A percentile compares a stretch with the other conserved stretches of the same genome.
These are phyloP conservation scores for Nitzschia sp. DNA, from an alignment of 108 stramenopile species.

Conservation along the genomic window DNA sequence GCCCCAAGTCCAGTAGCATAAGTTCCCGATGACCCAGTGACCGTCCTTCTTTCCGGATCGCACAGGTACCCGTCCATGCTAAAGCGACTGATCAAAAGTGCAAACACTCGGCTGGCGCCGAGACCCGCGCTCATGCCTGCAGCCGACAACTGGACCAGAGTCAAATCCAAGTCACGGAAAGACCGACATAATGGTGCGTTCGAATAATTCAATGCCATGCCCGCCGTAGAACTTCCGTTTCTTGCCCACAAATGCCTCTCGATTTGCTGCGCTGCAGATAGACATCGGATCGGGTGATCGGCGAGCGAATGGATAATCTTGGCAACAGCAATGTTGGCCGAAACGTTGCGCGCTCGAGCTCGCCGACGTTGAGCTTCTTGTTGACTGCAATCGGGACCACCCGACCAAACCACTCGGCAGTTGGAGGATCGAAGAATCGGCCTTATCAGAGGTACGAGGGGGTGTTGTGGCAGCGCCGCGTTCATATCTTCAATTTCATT, in stretches of 20 bases:
- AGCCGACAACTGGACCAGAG: slow-evolving; percentile 84
- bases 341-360: slow-evolving; percentile 63
- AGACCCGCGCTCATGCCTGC: slow-evolving; percentile 81
- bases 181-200: slow-evolving; percentile 81
- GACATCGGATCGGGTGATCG: slow-evolving; percentile 86
- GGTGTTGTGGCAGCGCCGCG: slow-evolving; percentile 45
- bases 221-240: slow-evolving; percentile 80
- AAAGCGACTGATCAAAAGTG: slow-evolving; percentile 75
- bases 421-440: slow-evolving; percentile 78
- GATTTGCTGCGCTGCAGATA: slow-evolving; percentile 86
- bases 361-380: slow-evolving; percentile 80
- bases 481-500: slow-evolving; percentile 25
- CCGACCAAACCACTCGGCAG: slow-evolving; percentile 86
- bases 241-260: slow-evolving; percentile 87
- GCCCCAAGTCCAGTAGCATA: slow-evolving; percentile 16
- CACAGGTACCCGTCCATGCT: slow-evolving; percentile 84
- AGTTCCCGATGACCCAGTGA: slow-evolving; percentile 30
- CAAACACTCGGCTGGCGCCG: slow-evolving; percentile 77
- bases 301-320: slow-evolving; percentile 85
- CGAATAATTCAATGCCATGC: slow-evolving; percentile 87
- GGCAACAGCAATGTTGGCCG: slow-evolving; percentile 79
- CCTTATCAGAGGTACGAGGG: slow-evolving; percentile 66
- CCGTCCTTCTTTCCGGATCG: slow-evolving; percentile 73
- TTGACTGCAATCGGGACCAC: slow-evolving; percentile 78
- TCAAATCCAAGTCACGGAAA: slow-evolving; percentile 82